These are phyloP conservation scores for Noccaea caerulescens DNA, from an alignment of 345 rosid genomes.

Conservation along the genomic window DNA sequence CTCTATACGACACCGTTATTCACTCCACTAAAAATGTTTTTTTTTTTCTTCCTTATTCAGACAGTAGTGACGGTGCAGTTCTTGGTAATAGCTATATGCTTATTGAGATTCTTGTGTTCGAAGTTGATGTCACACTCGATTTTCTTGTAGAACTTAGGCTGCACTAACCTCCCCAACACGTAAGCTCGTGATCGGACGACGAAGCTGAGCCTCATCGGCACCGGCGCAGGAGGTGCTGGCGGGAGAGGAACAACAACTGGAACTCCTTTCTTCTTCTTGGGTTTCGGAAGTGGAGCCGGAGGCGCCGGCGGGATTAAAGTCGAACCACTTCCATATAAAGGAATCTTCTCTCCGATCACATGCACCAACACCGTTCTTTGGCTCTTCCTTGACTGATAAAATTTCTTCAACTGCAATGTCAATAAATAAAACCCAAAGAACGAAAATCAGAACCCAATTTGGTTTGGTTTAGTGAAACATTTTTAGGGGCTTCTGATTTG, in stretches of 20 bases:
- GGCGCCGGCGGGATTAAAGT: constrained; percentile 60
- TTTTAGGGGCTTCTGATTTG: background rate
- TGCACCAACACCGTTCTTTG: constrained; percentile 59
- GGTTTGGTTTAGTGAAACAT: background rate
- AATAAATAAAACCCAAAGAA: background rate
- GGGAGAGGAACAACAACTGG: constrained; percentile 21
- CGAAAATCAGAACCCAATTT: background rate
- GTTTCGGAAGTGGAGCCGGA: constrained; percentile 56
- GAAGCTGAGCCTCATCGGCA: constrained; percentile 63
- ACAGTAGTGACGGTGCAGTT: constrained; percentile 66
- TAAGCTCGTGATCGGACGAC: constrained; percentile 73
- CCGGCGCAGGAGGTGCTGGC: constrained; percentile 61
- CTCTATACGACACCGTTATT: constrained; percentile 28
- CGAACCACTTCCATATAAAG: constrained; percentile 85
- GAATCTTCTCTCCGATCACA: constrained; percentile 71
- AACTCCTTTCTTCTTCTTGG: constrained; percentile 42
- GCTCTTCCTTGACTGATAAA: constrained; percentile 84
- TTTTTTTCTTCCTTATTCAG: constrained; percentile 5
- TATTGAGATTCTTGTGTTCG: constrained; percentile 67
- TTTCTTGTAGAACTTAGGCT: constrained; percentile 73
- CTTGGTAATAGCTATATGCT: constrained; percentile 63
- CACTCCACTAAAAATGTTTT: background rate
- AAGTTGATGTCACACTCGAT: constrained; percentile 66
- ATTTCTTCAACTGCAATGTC: constrained; percentile 65
- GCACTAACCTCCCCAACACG: constrained; percentile 88